Evolutionary conservation across 306 rosid species (phyloP).

Genomic region (Cicer yamashitae): DNA sequence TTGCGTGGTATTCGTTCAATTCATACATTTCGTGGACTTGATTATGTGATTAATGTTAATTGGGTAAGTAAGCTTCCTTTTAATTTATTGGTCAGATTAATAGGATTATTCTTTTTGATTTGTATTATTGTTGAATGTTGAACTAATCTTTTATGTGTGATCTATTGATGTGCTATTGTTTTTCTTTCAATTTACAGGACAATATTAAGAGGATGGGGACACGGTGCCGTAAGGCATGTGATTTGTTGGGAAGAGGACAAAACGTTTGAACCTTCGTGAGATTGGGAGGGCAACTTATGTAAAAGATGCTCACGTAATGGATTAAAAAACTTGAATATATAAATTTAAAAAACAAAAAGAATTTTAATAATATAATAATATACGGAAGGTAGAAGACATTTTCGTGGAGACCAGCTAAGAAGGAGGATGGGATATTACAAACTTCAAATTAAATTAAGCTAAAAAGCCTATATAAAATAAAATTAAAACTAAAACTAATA

Average conservation of each 20-base stretch:
- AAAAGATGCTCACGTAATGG: background rate
- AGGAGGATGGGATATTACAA: background rate
- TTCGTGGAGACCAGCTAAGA: constrained; percentile 18
- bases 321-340: constrained; percentile 26
- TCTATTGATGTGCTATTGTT: background rate
- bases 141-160: background rate
- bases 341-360: background rate
- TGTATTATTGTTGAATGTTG: background rate
- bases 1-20: background rate
- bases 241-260: constrained; percentile 19
- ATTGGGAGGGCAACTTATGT: too few species aligned
- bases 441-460: background rate
- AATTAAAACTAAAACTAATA: too few species aligned
- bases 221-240: constrained; percentile 9
- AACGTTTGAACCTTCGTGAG: background rate
- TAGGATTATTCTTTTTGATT: constrained; percentile 13
- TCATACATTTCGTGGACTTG: background rate
- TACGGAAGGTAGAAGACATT: constrained; percentile 1
- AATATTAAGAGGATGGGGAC: background rate
- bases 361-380: background rate
- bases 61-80: constrained; percentile 19
- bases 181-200: constrained; percentile 53
- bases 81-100: background rate
- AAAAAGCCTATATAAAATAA: too few species aligned
- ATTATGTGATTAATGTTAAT: background rate